Evolutionary conservation across 2,329 filamentous ascomycete genomes (phyloP).

Genomic region (Aspergillus novofumigatus): DNA sequence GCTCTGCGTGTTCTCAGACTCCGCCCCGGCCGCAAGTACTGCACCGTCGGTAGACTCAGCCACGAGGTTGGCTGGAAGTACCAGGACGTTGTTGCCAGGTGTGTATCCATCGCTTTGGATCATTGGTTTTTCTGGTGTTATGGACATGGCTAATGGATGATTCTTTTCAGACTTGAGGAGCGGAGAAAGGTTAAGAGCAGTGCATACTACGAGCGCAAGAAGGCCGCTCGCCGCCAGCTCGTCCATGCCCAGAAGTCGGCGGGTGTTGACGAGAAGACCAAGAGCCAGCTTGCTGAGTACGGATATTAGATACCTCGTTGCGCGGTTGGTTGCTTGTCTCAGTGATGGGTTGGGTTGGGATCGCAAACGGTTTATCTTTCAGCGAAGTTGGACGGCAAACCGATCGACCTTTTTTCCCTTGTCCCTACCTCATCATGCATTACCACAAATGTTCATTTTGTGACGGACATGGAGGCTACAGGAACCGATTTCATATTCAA

Average conservation of each 20-base stretch:
- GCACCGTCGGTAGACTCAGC: conserved; percentile 94
- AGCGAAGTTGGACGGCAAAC: conserved; percentile 39
- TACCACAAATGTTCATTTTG: conserved; percentile 30
- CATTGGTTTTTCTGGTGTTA: neutral
- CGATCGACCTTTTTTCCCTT: conserved; percentile 37
- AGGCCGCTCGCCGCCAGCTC: conserved; percentile 86
- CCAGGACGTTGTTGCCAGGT: conserved; percentile 98
- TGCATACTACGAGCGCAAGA: conserved; percentile 99
- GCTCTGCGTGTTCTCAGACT: conserved; percentile 92
- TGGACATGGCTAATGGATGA: conserved; percentile 19
- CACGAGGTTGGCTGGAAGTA: conserved; percentile 99
- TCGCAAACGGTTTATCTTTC: conserved; percentile 37
- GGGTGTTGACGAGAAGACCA: conserved; percentile 78
- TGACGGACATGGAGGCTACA: conserved; percentile 32
- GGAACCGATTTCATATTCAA: conserved; percentile 30
- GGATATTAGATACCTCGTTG: conserved; percentile 69
- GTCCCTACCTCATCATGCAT: conserved; percentile 32
- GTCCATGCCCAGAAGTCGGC: conserved; percentile 90
- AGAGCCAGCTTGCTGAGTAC: conserved; percentile 80
- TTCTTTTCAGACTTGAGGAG: conserved; percentile 78
- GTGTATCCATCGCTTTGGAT: conserved; percentile 43
- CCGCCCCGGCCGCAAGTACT: conserved; percentile 99
- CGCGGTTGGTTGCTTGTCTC: conserved; percentile 39
- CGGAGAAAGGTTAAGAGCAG: conserved; percentile 98
- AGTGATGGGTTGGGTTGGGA: conserved; percentile 37